A percentile compares a stretch with the other conserved stretches of the same genome.
These are phyloP conservation scores for Rhizopus delemar DNA, from an alignment of 371 early-diverging fungal species.

Conservation along the genomic window DNA sequence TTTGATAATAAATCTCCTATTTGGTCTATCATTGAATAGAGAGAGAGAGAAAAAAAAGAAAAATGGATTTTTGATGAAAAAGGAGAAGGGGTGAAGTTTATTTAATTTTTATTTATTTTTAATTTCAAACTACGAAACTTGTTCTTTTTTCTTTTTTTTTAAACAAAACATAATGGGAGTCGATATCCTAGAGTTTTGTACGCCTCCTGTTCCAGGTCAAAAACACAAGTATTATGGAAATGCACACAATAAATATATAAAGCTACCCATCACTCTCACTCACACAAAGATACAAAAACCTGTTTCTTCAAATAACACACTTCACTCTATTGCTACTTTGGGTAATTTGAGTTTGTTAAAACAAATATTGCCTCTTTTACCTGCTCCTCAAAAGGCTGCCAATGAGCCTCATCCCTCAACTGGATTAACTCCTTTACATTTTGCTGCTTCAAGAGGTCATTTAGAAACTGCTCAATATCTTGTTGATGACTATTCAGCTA, in stretches of 20 bases:
- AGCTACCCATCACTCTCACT: constrained; percentile 41
- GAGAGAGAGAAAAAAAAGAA: too few species aligned
- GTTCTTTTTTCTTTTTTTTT: constrained; percentile 3
- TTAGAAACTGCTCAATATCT: constrained; percentile 64
- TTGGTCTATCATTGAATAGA: background rate
- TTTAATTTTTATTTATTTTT: background rate
- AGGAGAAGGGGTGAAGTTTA: background rate
- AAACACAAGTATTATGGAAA: constrained; percentile 68
- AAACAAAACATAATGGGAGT: constrained; percentile 10
- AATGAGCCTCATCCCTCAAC: constrained; percentile 57
- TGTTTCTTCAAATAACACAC: constrained; percentile 18
- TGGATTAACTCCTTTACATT: constrained; percentile 69
- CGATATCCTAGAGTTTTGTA: constrained; percentile 52
- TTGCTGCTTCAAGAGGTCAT: constrained; percentile 73
- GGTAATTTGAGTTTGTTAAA: constrained; percentile 47
- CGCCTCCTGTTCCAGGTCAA: constrained; percentile 67
- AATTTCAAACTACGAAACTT: background rate
- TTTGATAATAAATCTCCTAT: constrained; percentile 21
- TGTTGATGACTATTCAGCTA: constrained; percentile 63
- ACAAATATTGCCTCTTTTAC: constrained; percentile 29
- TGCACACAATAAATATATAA: constrained; percentile 56
- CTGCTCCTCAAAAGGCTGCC: constrained; percentile 44
- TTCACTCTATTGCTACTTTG: constrained; percentile 36
- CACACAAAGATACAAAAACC: background rate
- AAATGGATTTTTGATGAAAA: background rate